Percentiles rank a stretch among this genome's conserved stretches.
These are phyloP conservation scores for Fomitopsis pinicola DNA, from an alignment of 1,284 basidiomycete genomes.

Conservation along the genomic window DNA sequence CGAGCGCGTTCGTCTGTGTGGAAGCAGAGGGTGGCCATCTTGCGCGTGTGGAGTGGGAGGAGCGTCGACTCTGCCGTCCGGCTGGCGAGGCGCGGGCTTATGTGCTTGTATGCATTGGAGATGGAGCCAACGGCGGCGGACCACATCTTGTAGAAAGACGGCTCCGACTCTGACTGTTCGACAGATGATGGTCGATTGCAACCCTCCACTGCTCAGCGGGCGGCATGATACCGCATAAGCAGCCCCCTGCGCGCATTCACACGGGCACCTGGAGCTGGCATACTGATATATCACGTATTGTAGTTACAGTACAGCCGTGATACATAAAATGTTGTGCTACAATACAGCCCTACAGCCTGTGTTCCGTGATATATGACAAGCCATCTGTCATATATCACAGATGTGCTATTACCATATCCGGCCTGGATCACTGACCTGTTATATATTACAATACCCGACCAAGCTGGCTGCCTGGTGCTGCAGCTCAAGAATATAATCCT, in stretches of 20 bases:
- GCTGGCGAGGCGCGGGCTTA: not conserved
- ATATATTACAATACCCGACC: too few species aligned
- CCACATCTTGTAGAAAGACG: not conserved
- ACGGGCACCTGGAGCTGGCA: too few species aligned
- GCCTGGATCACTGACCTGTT: too few species aligned
- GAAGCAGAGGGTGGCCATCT: not conserved
- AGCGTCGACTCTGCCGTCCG: not conserved
- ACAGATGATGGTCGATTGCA: not conserved
- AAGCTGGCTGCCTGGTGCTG: too few species aligned
- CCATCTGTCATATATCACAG: too few species aligned
- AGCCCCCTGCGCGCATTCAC: not conserved
- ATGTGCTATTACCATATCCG: too few species aligned
- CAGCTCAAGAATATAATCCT: too few species aligned
- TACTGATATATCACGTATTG: too few species aligned
- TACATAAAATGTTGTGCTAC: too few species aligned
- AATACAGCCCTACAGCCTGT: too few species aligned
- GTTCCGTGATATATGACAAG: too few species aligned
- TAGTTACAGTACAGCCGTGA: too few species aligned
- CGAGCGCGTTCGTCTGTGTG: slow-evolving; percentile 4
- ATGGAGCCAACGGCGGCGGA: not conserved
- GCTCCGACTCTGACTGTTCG: not conserved
- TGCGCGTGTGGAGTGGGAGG: not conserved
- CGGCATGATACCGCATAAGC: not conserved
- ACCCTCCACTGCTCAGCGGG: not conserved
- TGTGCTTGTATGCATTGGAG: not conserved